Percentiles rank a stretch among this genome's conserved stretches.
Conservation (phyloP, 2,329 filamentous ascomycete species). For the Colletotrichum sp. region DNA sequence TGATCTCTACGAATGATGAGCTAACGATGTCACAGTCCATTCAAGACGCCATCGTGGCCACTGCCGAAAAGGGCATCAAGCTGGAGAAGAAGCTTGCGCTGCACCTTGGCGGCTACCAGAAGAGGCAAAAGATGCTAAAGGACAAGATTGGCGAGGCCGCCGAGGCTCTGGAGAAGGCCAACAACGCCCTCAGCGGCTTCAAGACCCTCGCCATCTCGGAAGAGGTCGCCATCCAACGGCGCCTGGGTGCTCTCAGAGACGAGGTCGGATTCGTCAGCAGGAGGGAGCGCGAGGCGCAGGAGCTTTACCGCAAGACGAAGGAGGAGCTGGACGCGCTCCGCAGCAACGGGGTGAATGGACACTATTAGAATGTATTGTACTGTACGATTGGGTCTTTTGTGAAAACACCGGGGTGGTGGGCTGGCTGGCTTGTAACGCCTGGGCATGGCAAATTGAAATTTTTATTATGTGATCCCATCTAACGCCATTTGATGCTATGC, state of each 20-base stretch:
- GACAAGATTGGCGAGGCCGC: slow-evolving; percentile 81
- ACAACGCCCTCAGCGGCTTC: slow-evolving; percentile 74
- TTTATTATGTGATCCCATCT: neutral
- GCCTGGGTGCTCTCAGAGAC: slow-evolving; percentile 78
- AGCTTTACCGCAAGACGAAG: slow-evolving; percentile 76
- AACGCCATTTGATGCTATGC: neutral
- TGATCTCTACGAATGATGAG: neutral
- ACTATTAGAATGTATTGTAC: slow-evolving; percentile 2
- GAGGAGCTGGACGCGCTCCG: slow-evolving; percentile 76
- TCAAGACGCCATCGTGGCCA: slow-evolving; percentile 74
- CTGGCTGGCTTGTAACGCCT: neutral
- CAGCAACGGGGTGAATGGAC: slow-evolving; percentile 32
- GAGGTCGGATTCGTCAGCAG: slow-evolving; percentile 82
- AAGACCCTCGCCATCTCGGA: slow-evolving; percentile 80
- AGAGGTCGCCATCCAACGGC: slow-evolving; percentile 73
- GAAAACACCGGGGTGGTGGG: neutral
- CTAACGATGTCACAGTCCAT: slow-evolving; percentile 56
- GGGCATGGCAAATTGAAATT: neutral
- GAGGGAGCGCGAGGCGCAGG: slow-evolving; percentile 89
- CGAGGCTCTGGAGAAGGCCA: slow-evolving; percentile 75
- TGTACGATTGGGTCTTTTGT: neutral
- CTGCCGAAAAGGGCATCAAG: slow-evolving; percentile 83
- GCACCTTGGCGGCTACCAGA: slow-evolving; percentile 88
- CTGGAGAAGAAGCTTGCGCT: slow-evolving; percentile 92
- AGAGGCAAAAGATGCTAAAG: slow-evolving; percentile 79